phyloP scores from a whole-genome alignment of 2,329 filamentous ascomycete genomes.

The Trichoderma cornu-damae region DNA sequence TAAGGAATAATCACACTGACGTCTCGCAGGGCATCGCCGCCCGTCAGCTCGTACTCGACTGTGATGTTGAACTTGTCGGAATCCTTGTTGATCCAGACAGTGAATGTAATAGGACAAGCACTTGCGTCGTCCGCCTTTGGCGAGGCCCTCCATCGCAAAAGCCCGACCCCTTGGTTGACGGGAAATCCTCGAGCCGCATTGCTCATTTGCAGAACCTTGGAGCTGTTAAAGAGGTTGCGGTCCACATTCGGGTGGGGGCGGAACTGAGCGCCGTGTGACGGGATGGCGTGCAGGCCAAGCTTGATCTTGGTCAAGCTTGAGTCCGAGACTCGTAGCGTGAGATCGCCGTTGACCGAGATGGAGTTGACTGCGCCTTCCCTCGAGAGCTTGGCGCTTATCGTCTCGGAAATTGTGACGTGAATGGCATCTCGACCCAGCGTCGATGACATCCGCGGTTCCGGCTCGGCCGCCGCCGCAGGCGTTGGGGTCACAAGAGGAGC shows the following conservation, averaged over 20 bases:
- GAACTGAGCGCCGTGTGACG: conserved; percentile 83
- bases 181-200: conserved; percentile 87
- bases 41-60: conserved; percentile 90
- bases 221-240: conserved; percentile 75
- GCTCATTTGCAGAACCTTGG: conserved; percentile 82
- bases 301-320: conserved; percentile 87
- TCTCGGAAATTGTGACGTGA: conserved; percentile 80
- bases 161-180: conserved; percentile 86
- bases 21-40: conserved; percentile 71
- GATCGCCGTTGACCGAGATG: conserved; percentile 83
- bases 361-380: conserved; percentile 83
- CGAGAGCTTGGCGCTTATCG: conserved; percentile 83
- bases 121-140: conserved; percentile 75
- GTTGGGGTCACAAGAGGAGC: conserved; percentile 62
- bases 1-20: conserved; percentile 88
- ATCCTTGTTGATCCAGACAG: conserved; percentile 93
- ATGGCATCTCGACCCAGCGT: conserved; percentile 77
- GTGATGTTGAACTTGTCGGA: conserved; percentile 82
- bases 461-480: conserved; percentile 45
- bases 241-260: conserved; percentile 96
- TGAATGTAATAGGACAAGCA: conserved; percentile 89
- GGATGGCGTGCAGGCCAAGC: conserved; percentile 68
- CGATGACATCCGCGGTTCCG: conserved; percentile 55
- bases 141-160: conserved; percentile 85
- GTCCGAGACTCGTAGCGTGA: conserved; percentile 86